Evolutionary conservation across 805 yeast genomes (phyloP).

Genomic region (Yarrowia keelungensis): DNA sequence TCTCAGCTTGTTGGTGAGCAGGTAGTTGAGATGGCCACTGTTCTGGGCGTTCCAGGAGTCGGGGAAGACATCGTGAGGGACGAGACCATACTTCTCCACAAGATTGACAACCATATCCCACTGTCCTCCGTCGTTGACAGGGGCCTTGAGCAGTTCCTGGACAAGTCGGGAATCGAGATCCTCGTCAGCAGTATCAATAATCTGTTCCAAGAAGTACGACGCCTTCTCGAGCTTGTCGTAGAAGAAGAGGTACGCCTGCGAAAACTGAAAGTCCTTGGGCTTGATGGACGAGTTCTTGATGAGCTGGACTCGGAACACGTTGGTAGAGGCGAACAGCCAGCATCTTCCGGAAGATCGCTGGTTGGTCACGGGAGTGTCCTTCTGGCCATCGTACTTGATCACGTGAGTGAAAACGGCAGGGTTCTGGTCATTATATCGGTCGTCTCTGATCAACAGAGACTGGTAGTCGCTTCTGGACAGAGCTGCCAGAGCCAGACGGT

Average conservation of each 20-base stretch:
- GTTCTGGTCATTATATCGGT: conserved; percentile 39
- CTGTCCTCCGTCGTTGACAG: conserved; percentile 87
- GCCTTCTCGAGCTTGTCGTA: conserved; percentile 88
- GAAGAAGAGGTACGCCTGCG: conserved; percentile 81
- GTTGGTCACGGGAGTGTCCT: conserved; percentile 64
- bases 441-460: conserved; percentile 49
- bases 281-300: conserved; percentile 65
- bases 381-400: conserved; percentile 57
- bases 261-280: conserved; percentile 65
- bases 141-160: conserved; percentile 67
- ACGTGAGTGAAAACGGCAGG: conserved; percentile 53
- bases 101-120: conserved; percentile 82
- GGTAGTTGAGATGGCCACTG: conserved; percentile 60
- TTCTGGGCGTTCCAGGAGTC: conserved; percentile 67
- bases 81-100: conserved; percentile 79
- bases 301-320: conserved; percentile 69
- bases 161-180: conserved; percentile 74
- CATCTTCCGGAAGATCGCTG: conserved; percentile 83
- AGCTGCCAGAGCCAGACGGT: conserved; percentile 61
- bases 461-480: conserved; percentile 57
- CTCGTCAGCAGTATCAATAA: conserved; percentile 70
- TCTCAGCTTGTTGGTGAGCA: conserved; percentile 72
- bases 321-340: conserved; percentile 87
- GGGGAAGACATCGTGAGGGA: conserved; percentile 76
- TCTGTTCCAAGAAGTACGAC: conserved; percentile 78